A percentile compares a stretch with the other conserved stretches of the same genome.
Conservation (phyloP, 2,329 filamentous ascomycete genomes). For the Chrysoporthe puriensis region DNA sequence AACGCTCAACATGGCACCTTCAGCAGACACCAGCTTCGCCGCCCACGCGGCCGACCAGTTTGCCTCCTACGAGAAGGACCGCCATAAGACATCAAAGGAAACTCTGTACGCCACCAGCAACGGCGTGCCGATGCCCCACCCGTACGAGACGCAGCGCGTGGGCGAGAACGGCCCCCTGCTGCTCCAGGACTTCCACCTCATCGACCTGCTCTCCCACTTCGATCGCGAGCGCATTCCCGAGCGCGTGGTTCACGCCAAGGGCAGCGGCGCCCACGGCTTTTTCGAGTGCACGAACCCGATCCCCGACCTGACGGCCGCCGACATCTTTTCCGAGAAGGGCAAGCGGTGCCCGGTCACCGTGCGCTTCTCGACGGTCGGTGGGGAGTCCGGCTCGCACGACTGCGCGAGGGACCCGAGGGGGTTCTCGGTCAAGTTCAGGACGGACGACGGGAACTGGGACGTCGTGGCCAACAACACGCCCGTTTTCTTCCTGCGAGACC, state of each 20-base stretch:
- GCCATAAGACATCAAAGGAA: slow-evolving; percentile 43
- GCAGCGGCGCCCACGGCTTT: slow-evolving; percentile 58
- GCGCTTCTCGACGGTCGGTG: slow-evolving; percentile 77
- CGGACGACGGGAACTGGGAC: slow-evolving; percentile 75
- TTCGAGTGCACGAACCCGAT: slow-evolving; percentile 52
- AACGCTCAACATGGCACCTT: slow-evolving; percentile 23
- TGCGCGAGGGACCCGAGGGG: slow-evolving; percentile 73
- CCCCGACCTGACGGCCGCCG: slow-evolving; percentile 57
- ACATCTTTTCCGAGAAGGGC: slow-evolving; percentile 61
- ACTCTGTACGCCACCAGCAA: slow-evolving; percentile 59
- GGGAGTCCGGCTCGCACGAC: slow-evolving; percentile 72
- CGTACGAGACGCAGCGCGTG: slow-evolving; percentile 59
- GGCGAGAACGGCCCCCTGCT: slow-evolving; percentile 63
- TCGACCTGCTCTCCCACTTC: slow-evolving; percentile 65
- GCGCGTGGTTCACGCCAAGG: slow-evolving; percentile 64
- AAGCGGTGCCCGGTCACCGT: slow-evolving; percentile 70
- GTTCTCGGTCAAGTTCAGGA: slow-evolving; percentile 74
- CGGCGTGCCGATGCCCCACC: slow-evolving; percentile 59
- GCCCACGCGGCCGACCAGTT: slow-evolving; percentile 43
- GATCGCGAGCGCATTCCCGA: slow-evolving; percentile 65
- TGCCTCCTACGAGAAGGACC: slow-evolving; percentile 45
- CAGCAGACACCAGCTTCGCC: slow-evolving; percentile 42
- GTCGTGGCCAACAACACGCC: slow-evolving; percentile 75
- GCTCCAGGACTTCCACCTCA: slow-evolving; percentile 63
- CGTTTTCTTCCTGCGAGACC: slow-evolving; percentile 76